Conservation (phyloP, 805 yeast species). For the Cephaloascus fragrans region DNA sequence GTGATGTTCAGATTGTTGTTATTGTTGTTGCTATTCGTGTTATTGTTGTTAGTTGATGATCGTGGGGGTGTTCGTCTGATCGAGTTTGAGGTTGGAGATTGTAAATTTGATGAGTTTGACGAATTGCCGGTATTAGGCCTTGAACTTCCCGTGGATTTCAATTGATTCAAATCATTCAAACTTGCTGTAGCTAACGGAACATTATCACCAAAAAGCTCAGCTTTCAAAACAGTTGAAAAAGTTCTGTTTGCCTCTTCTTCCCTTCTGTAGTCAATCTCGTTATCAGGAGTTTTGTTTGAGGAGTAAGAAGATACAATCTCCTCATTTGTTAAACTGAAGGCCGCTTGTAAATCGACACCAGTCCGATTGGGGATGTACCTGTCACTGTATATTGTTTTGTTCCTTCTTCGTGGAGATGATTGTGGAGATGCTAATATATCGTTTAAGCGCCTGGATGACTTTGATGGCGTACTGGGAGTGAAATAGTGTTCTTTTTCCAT, state of each 20-base stretch:
- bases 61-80: slow-evolving; percentile 15
- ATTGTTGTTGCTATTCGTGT: slow-evolving; percentile 2
- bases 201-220: slow-evolving; percentile 87
- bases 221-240: slow-evolving; percentile 75
- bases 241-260: slow-evolving; percentile 83
- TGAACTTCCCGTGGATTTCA: slow-evolving; percentile 3
- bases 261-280: slow-evolving; percentile 57
- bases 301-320: slow-evolving; percentile 11
- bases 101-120: not conserved
- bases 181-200: slow-evolving; percentile 45
- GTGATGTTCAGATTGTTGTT: slow-evolving; percentile 7
- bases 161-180: slow-evolving; percentile 10
- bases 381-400: slow-evolving; percentile 58
- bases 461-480: not conserved
- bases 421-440: slow-evolving; percentile 7
- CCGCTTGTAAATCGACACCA: slow-evolving; percentile 83
- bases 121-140: slow-evolving; percentile 12
- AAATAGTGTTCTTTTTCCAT: not conserved
- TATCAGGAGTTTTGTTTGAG: slow-evolving; percentile 25
- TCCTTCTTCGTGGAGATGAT: slow-evolving; percentile 40
- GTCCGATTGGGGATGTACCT: slow-evolving; percentile 82
- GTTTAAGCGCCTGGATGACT: not conserved
- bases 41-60: not conserved
- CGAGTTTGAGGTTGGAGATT: not conserved
- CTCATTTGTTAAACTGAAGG: slow-evolving; percentile 48